Evolutionary conservation across 208 protist species (phyloP), one percentile per base, ranked within the genome.

Genomic region (Wallacemonas sp.): DNA sequence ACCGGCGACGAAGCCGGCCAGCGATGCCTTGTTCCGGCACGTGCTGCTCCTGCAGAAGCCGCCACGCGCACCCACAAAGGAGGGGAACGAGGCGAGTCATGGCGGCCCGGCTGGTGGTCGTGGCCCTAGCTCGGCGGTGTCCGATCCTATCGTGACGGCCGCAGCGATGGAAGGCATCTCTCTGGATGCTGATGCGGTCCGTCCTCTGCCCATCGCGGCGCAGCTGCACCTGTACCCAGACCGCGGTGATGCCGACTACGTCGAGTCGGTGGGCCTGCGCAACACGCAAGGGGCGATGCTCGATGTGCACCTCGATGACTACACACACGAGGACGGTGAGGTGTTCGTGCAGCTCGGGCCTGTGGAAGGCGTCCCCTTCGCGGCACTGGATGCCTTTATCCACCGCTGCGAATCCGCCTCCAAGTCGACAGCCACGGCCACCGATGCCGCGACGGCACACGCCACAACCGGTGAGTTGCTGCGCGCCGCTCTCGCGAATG

Each of bases 321-420:
- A 78, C 17, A 52, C 92, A 59, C 81, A 84, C 24, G 78, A 89
- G 33, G 81, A 95, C 29, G 89, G 89, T 21, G 89, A 92, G 57
- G 53, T 95, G 42, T 60, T 91, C 29, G 73, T 82, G 53, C 85
- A 92, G 60, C 68, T 95, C 42, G 72, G 66, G 13, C 84, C 84
- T 13, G 60, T 91, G n/a, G 86, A 92, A 50, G 89, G 85, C 19
- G 79, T 87, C 34, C 66, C 77, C 0, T 95, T 95, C 59, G 63
- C 73, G 8, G 81, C 88, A 33, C 52, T 95, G 38, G 89, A 92
- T 27, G 66, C 44, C 27, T 76, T 84, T 34, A 66, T 92, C 12
- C 34, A 41, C 12, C n/a, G 46, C 63, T 50, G 46, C 82, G 34
- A 26, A 48, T 1, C 32, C 61, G 2, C 26, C 44, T n/a, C n/a